Evolutionary conservation across 345 rosid genomes (phyloP).

Genomic region (Litchi chinensis): DNA sequence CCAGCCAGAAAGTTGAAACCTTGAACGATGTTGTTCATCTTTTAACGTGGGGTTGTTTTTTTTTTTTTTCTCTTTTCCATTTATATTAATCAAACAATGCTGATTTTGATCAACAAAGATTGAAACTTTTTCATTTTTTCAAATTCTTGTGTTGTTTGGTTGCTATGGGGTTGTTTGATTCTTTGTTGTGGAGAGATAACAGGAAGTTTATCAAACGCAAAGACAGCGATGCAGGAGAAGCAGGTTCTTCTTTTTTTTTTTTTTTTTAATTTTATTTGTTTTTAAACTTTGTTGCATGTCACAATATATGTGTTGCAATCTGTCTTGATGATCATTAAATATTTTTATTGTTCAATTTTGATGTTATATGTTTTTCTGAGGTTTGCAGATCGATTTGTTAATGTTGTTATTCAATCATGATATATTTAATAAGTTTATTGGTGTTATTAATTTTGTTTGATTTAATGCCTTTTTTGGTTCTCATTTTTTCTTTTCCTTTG

Average conservation of each 20-base stretch:
- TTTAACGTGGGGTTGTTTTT: background rate
- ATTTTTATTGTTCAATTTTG: background rate
- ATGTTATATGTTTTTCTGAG: background rate
- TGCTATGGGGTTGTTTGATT: slow-evolving; percentile 51
- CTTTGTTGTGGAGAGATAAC: slow-evolving; percentile 43
- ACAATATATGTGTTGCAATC: background rate
- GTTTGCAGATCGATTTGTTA: background rate
- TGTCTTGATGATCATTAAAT: background rate
- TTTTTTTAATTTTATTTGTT: background rate
- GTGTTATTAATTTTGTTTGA: background rate
- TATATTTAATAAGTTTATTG: too few species aligned
- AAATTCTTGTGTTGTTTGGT: background rate
- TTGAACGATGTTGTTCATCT: background rate
- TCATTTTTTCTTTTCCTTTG: background rate
- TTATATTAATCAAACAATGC: background rate
- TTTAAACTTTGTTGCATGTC: background rate
- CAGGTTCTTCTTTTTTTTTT: slow-evolving; percentile 46
- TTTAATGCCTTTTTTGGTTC: background rate
- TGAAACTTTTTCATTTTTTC: background rate
- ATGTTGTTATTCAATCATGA: too few species aligned
- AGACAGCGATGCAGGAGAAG: slow-evolving; percentile 94
- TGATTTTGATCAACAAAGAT: background rate
- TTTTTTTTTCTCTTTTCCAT: background rate
- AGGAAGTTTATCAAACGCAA: slow-evolving; percentile 78
- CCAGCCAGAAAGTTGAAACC: background rate